phyloP scores from a whole-genome alignment of 495 filamentous ascomycete genomes.

The Penicillium salamii region DNA sequence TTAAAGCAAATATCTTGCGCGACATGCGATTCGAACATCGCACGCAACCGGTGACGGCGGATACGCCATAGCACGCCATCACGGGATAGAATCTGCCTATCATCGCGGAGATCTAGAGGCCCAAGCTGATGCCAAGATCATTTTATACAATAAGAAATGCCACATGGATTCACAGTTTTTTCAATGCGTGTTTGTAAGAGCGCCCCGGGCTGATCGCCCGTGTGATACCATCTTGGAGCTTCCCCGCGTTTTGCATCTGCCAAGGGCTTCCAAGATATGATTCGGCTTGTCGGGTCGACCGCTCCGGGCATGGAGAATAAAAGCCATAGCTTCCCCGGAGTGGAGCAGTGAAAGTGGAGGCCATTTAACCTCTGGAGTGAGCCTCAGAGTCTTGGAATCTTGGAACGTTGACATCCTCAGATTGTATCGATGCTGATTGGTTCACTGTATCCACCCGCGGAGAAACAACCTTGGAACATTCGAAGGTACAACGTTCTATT shows the following conservation, averaged over 20 bases:
- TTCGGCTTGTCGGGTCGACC: not conserved
- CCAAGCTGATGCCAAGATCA: not conserved
- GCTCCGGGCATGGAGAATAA: not conserved
- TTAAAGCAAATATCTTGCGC: not conserved
- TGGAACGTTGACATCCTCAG: not conserved
- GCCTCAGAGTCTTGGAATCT: no score
- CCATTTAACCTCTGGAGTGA: no score
- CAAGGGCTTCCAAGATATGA: not conserved
- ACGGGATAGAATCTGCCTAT: not conserved
- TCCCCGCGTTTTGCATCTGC: not conserved
- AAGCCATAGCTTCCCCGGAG: no score
- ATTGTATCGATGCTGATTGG: no score
- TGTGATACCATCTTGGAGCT: not conserved
- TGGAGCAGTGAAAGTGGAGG: no score
- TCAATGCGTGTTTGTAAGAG: not conserved
- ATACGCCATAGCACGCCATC: constrained; percentile 32
- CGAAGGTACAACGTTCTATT: no score
- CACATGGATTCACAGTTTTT: not conserved
- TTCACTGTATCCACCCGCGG: no score
- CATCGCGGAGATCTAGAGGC: not conserved
- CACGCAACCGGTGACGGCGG: constrained; percentile 20
- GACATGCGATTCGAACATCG: not conserved
- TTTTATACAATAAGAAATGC: not conserved
- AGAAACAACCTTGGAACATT: no score
- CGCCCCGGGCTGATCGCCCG: not conserved